Base-by-base conservation (phyloP, 2,329 filamentous ascomycete species). In the Dothistroma septosporum region DNA sequence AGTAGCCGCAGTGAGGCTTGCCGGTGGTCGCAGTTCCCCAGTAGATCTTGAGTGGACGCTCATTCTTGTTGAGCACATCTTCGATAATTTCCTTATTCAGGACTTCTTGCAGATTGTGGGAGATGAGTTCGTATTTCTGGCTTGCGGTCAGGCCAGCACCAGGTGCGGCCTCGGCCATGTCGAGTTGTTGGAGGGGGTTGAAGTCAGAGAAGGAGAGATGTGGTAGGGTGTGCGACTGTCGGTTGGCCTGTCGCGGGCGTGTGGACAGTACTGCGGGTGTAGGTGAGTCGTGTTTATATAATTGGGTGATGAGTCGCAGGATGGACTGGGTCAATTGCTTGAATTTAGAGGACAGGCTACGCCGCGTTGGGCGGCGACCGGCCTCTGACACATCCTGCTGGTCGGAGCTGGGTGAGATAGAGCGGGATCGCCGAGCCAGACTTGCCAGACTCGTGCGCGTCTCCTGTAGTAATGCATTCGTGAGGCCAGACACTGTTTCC, bases 11-110 rank as follows among this genome's bases (percentile, higher is more conserved):
- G 76, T 97, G 92, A 58, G 92, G 92, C 62, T 87, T 83, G n/a
- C 91, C 91, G 0, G 91, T 95, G 16, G 91, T 91, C 19, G 90
- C 90, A 44, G 89, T 93, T 47, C 89, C 90, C 91, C 90, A 95
- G 85, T 96, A 96, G 75, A 95, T 85, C 74, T 87, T 88, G 55
- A 90, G 83, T 57, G 86, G 84, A 52, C 87, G 83, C 57, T 90
- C 87, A 74, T 90, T 83, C 61, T 85, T 85, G 66, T 88, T 76
- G 64, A 93, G 83, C 50, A 86, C 78, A 71, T 85, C 82, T 74
- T 92, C 85, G 72, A 94, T 89, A 64, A 95, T 91, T 72, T 96
- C 91, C 24, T 86, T 86, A 73, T 94, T 92, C 62, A 96, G 83
- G 54, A 91, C 80, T 80, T 96, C 92, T 63, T 87, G 85, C 61